A percentile compares a stretch with the other conserved stretches of the same genome.
phyloP scores from a whole-genome alignment of 148 eudicot genomes.

The Euryodendron excelsum region DNA sequence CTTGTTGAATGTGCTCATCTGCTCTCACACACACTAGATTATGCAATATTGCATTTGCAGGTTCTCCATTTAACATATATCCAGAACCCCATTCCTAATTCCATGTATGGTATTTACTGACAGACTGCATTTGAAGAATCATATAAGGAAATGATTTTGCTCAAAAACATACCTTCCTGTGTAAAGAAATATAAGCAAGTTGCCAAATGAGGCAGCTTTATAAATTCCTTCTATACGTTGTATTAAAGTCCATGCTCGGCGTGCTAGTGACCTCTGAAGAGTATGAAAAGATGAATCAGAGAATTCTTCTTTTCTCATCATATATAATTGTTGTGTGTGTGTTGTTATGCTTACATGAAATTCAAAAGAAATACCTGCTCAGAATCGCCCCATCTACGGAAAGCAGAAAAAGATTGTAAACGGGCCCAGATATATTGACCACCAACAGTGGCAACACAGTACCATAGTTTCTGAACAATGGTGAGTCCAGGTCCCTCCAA shows the following conservation, averaged over 20 bases:
- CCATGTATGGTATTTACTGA: constrained; percentile 3
- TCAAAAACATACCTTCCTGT: constrained; percentile 72
- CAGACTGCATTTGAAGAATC: background rate
- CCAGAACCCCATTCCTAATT: background rate
- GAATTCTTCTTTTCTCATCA: background rate
- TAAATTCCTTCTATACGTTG: constrained; percentile 89
- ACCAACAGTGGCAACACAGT: constrained; percentile 90
- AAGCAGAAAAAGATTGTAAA: constrained; percentile 89
- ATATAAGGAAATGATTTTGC: background rate
- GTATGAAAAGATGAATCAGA: background rate
- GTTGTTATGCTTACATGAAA: background rate
- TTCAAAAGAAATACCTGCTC: constrained; percentile 56
- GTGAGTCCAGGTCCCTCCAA: constrained; percentile 96
- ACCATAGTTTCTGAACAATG: constrained; percentile 84
- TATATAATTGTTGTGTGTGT: background rate
- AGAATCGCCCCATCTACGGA: constrained; percentile 94
- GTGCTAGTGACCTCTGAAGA: constrained; percentile 72
- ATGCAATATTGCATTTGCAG: background rate
- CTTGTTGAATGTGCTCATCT: background rate
- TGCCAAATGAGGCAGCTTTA: constrained; percentile 85
- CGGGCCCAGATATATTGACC: constrained; percentile 93
- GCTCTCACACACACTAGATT: background rate
- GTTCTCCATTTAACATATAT: background rate
- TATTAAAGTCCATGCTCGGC: constrained; percentile 76
- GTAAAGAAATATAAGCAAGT: constrained; percentile 83